Percentiles rank a stretch among this genome's conserved stretches.
These are phyloP conservation scores for Aureobasidium zeae DNA, from an alignment of 2,329 filamentous ascomycete genomes.

Conservation along the genomic window DNA sequence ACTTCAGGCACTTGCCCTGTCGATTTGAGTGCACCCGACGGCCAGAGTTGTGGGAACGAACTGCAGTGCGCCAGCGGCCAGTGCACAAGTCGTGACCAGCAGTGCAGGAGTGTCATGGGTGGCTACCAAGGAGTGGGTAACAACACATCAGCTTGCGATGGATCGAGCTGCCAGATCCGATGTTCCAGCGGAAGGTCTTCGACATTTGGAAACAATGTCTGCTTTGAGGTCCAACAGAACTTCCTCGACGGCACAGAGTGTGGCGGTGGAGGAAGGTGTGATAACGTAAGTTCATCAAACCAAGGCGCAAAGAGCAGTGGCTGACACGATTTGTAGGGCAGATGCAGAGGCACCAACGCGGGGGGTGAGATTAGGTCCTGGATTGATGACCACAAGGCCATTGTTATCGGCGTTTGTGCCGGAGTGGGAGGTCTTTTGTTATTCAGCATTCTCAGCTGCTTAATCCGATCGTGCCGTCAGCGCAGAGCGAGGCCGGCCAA, in stretches of 20 bases:
- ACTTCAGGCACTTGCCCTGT: constrained; percentile 61
- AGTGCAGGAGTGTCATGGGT: constrained; percentile 80
- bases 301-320: not conserved
- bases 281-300: constrained; percentile 44
- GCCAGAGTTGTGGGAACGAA: constrained; percentile 57
- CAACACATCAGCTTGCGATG: constrained; percentile 70
- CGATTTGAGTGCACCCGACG: constrained; percentile 63
- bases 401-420: constrained; percentile 71
- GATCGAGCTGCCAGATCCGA: constrained; percentile 61
- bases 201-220: constrained; percentile 54
- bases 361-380: constrained; percentile 63
- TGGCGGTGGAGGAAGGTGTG: constrained; percentile 67
- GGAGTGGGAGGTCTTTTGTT: constrained; percentile 66
- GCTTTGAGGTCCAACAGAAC: constrained; percentile 74
- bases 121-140: constrained; percentile 57
- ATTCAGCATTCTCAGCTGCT: constrained; percentile 58
- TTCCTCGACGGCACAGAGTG: constrained; percentile 89
- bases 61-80: constrained; percentile 83
- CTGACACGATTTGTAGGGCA: constrained; percentile 42
- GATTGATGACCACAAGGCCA: constrained; percentile 65
- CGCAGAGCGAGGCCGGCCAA: constrained; percentile 7
- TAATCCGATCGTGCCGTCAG: constrained; percentile 45
- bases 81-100: constrained; percentile 82
- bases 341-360: constrained; percentile 62
- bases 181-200: constrained; percentile 53